Evolutionary conservation across 1,284 basidiomycete species (phyloP).

Genomic region (Fomes fomentarius): DNA sequence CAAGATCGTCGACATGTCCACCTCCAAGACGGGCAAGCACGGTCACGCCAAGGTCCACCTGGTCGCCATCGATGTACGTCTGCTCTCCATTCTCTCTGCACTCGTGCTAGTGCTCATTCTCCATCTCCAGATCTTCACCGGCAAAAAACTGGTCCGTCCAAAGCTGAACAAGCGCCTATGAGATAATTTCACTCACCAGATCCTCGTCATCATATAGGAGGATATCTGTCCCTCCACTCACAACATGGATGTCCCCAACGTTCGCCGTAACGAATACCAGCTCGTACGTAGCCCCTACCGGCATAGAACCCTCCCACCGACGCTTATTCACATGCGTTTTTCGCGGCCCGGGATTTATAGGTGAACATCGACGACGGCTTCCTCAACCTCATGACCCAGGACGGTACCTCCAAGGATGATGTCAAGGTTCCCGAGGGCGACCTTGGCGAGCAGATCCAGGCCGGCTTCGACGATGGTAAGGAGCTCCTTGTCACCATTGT

Average conservation of each 20-base stretch:
- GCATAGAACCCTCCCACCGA: too few relatives aligned
- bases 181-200: slow-evolving; percentile 8
- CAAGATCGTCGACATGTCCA: slow-evolving; percentile 99
- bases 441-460: slow-evolving; percentile 77
- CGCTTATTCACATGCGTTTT: not conserved
- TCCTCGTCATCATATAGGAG: slow-evolving; percentile 61
- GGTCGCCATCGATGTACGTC: slow-evolving; percentile 91
- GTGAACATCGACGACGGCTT: slow-evolving; percentile 89
- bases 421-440: slow-evolving; percentile 92
- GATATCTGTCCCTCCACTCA: slow-evolving; percentile 99
- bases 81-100: slow-evolving; percentile 8
- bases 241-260: slow-evolving; percentile 99
- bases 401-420: slow-evolving; percentile 92
- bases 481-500: slow-evolving; percentile 90
- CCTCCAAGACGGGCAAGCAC: slow-evolving; percentile 99
- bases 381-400: slow-evolving; percentile 92
- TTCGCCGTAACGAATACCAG: slow-evolving; percentile 89
- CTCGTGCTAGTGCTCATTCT: slow-evolving; percentile 4
- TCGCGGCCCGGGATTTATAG: slow-evolving; percentile 38
- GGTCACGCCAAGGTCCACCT: slow-evolving; percentile 99
- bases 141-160: slow-evolving; percentile 80
- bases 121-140: slow-evolving; percentile 85
- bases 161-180: slow-evolving; percentile 2
- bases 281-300: slow-evolving; percentile 82
- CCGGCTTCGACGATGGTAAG: slow-evolving; percentile 85